Base-by-base conservation (phyloP, 148 eudicot genomes). In the Rhododendron molle region DNA sequence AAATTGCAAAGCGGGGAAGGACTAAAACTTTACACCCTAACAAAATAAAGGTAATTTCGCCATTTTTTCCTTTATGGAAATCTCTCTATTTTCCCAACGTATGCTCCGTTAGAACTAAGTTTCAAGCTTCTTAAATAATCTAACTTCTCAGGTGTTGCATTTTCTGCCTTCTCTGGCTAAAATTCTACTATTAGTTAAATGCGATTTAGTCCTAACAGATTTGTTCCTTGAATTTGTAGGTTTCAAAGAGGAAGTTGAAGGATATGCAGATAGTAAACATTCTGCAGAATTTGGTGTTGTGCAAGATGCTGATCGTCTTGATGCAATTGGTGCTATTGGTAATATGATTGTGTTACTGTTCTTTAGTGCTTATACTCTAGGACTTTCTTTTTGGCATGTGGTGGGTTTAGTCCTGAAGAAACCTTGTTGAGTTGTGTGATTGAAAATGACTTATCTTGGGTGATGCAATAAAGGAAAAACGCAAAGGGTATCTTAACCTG, bases 281-380 rank as follows among this genome's bases (percentile, higher is more conserved):
- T 90, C 91, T 52, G 78, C 91, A 80, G 98, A 97, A 86, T 95
- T 92, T 87, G 95, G 95, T 52, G 95, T 97, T 58, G 99, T 97
- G 83, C 99, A 97, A 93, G 99, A 97, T 94, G 99, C 99, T 86
- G 98, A 97, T 88, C 95, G 98, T 71, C 99, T 97, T 85, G 99
- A 97, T 90, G 99, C 99, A 65, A 95, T 97, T 91, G 60, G 60
- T 54, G 60, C 60, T 54, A 54, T 54, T 54, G 99, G 99, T 97
- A 90, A 85, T 82, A 82, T 20, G 36, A 60, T 38, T 72, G 30
- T 84, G 83, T n/a, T 40, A 50, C 52, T 71, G 67, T 67, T 26
- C 38, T 13, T 34, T 81, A 3, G 65, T 80, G 30, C 65, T 80
- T 80, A 18, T 50, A 30, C 40, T 52, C 36, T 46, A n/a, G 81